These are phyloP conservation scores for Onygena corvina DNA, from an alignment of 2,329 filamentous ascomycete genomes.

Conservation along the genomic window DNA sequence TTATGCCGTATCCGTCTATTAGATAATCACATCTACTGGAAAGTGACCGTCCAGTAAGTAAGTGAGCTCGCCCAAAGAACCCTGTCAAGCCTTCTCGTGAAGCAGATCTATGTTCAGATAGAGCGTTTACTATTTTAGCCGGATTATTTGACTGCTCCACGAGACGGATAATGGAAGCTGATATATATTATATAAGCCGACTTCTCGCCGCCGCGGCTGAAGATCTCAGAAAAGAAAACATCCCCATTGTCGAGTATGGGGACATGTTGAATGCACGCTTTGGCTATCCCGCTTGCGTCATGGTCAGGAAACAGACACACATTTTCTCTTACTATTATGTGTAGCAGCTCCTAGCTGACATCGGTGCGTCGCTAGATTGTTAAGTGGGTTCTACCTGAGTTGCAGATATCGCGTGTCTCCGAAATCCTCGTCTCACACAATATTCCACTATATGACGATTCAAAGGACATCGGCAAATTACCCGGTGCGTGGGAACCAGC, in stretches of 20 bases:
- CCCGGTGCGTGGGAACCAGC: not conserved
- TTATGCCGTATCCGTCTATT: no score
- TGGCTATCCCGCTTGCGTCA: constrained; percentile 5
- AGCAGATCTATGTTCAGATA: no score
- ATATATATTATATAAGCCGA: no score
- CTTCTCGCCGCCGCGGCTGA: not conserved
- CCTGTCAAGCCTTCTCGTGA: no score
- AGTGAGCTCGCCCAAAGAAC: no score
- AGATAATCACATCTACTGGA: no score
- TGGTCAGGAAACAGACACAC: not conserved
- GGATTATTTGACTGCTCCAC: no score
- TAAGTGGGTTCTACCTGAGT: constrained; percentile 9
- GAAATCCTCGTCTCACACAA: constrained; percentile 3
- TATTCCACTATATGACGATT: not conserved
- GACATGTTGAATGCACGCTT: constrained; percentile 9
- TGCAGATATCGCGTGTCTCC: not conserved
- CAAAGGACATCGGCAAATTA: not conserved
- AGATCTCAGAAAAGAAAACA: constrained; percentile 4
- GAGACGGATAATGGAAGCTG: no score
- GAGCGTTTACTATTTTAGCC: no score
- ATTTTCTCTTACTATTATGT: not conserved
- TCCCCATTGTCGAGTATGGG: constrained; percentile 10
- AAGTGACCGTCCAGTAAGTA: no score
- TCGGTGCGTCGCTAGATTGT: not conserved
- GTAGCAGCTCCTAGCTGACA: not conserved